A percentile compares a stretch with the other conserved stretches of the same genome.
These are phyloP conservation scores for Agaricus sinodeliciosus DNA, from an alignment of 768 basidiomycete species.

Conservation along the genomic window DNA sequence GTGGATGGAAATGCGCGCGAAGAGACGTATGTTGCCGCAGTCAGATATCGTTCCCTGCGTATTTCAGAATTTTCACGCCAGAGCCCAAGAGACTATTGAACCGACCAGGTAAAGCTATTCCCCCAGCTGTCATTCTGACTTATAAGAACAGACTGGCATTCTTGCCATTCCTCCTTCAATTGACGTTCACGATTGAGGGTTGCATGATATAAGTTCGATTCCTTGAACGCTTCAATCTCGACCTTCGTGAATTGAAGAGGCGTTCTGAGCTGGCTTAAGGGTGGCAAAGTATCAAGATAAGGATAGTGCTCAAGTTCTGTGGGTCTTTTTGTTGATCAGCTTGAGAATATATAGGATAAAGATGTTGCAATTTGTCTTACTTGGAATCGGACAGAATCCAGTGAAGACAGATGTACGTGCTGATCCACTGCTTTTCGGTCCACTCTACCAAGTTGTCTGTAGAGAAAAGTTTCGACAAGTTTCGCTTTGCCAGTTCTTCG, in stretches of 20 bases:
- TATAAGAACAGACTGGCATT: constrained; percentile 39
- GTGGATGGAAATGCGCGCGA: constrained; percentile 90
- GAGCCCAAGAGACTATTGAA: neutral
- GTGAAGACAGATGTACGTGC: constrained; percentile 36
- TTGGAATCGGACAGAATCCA: constrained; percentile 9
- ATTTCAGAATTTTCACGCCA: constrained; percentile 23
- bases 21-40: constrained; percentile 70
- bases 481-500: constrained; percentile 34
- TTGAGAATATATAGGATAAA: neutral
- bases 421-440: constrained; percentile 64
- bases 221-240: constrained; percentile 64
- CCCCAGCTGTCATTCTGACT: constrained; percentile 34
- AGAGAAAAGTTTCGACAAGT: constrained; percentile 26
- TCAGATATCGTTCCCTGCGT: constrained; percentile 63
- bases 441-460: constrained; percentile 27
- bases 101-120: constrained; percentile 55
- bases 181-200: constrained; percentile 56
- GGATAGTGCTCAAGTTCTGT: constrained; percentile 36
- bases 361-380: constrained; percentile 1
- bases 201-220: constrained; percentile 79
- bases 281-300: constrained; percentile 68
- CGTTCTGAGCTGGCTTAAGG: constrained; percentile 49
- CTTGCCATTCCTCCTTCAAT: constrained; percentile 59
- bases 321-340: neutral
- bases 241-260: constrained; percentile 60